Evolutionary conservation across 2,329 filamentous ascomycete species (phyloP).

Genomic region (Alternaria ventricosa): DNA sequence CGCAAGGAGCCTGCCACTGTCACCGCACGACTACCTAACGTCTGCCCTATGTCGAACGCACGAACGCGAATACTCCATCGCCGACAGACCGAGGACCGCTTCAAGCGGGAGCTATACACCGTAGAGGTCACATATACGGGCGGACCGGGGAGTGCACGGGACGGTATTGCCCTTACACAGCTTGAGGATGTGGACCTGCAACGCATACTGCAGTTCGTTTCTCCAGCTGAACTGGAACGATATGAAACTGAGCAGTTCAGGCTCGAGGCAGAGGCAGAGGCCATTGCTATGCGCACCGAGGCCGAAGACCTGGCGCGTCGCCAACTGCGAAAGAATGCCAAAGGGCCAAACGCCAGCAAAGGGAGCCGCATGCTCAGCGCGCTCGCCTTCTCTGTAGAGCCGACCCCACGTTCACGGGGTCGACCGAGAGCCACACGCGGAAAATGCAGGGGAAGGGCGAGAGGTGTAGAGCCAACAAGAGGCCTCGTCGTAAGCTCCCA

Average conservation of each 20-base stretch:
- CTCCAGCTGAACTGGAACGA: constrained; percentile 37
- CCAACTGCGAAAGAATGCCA: constrained; percentile 34
- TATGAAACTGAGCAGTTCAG: constrained; percentile 43
- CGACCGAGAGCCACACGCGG: constrained; percentile 19
- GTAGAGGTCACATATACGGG: constrained; percentile 25
- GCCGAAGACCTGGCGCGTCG: constrained; percentile 24
- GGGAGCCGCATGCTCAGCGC: constrained; percentile 20
- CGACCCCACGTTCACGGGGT: constrained; percentile 13
- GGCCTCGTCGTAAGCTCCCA: neutral
- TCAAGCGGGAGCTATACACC: constrained; percentile 33
- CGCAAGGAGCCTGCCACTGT: constrained; percentile 37
- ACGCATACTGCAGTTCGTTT: constrained; percentile 40
- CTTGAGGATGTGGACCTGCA: constrained; percentile 34
- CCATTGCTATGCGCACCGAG: constrained; percentile 24
- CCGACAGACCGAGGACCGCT: constrained; percentile 32
- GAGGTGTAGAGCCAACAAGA: neutral
- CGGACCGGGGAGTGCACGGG: neutral
- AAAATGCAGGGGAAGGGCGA: constrained; percentile 8
- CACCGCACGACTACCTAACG: constrained; percentile 26
- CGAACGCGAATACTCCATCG: constrained; percentile 39
- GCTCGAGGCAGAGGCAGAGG: constrained; percentile 36
- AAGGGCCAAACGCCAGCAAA: constrained; percentile 11
- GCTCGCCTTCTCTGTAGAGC: constrained; percentile 10
- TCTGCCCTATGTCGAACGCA: constrained; percentile 38
- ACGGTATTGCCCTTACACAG: constrained; percentile 11